Evolutionary conservation across 2,329 filamentous ascomycete genomes (phyloP).

Genomic region (Colletotrichum spinosum): DNA sequence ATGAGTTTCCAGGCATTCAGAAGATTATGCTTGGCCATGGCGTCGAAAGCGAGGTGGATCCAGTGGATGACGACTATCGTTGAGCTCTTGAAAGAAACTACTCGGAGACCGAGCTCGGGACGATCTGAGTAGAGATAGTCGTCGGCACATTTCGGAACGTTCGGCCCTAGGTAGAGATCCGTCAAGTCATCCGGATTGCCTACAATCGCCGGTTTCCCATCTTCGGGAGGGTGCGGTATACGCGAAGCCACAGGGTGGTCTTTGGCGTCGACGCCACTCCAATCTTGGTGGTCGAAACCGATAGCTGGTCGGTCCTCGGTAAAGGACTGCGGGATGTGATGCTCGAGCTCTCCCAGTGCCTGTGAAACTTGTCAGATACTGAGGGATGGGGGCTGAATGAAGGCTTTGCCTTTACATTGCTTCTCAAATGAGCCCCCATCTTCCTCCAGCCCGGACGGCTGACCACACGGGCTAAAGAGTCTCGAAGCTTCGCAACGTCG

Average conservation of each 20-base stretch:
- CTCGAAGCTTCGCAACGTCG: constrained; percentile 39
- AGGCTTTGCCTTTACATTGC: constrained; percentile 29
- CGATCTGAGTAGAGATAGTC: constrained; percentile 52
- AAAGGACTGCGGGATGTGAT: constrained; percentile 53
- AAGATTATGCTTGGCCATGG: constrained; percentile 45
- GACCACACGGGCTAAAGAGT: constrained; percentile 34
- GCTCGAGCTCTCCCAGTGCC: constrained; percentile 49
- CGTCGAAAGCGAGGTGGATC: constrained; percentile 55
- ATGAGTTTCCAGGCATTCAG: constrained; percentile 10
- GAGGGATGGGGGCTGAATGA: constrained; percentile 8
- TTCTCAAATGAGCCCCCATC: constrained; percentile 41
- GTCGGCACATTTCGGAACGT: constrained; percentile 42
- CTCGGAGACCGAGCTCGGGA: constrained; percentile 54
- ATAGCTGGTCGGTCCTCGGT: constrained; percentile 48
- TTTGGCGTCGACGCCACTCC: constrained; percentile 42
- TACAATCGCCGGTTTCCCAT: constrained; percentile 41
- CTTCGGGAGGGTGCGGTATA: constrained; percentile 41
- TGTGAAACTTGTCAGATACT: background rate
- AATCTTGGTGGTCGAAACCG: constrained; percentile 46
- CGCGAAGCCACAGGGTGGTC: constrained; percentile 49
- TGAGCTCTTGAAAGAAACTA: constrained; percentile 55
- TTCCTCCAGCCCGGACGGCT: constrained; percentile 41
- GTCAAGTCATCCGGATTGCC: constrained; percentile 38
- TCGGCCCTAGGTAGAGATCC: constrained; percentile 21
- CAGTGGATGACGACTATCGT: constrained; percentile 54